Evolutionary conservation across 148 eudicot species (phyloP), one percentile per base, ranked within the genome.

Genomic region (Amaranthus hypochondriacus): DNA sequence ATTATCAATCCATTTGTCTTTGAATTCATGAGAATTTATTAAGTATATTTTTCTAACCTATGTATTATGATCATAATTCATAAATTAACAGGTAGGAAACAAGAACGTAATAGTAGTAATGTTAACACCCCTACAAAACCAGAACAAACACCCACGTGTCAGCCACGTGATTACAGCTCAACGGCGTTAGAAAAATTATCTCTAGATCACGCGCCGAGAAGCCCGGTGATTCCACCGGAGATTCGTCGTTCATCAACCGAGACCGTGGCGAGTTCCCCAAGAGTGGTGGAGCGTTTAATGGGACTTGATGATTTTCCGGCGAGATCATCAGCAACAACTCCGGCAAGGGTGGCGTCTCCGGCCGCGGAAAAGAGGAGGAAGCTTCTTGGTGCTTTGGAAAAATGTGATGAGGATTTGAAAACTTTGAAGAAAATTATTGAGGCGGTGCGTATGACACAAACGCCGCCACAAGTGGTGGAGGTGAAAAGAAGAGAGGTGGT

Each of bases 351-450:
- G 39, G 62, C 69, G 6, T 65, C 28, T 14, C 61, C 78, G 60
- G 78, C 80, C 48, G 78, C 74, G 75, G 87, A 87, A 75, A 86
- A 83, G 84, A 79, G 92, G 75, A 81, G 81, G 81, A 82, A 75
- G 81, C 82, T 91, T 14, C 12, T 89, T 48, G 82, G 84, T 39
- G 97, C 93, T 12, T 70, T 91, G 81, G 90, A 91, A 80, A 91
- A 84, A 63, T 91, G 97, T 48, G 91, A 91, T 62, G 92, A 89
- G 77, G 97, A 91, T 59, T 79, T 91, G 74, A 84, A 85, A 75
- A 74, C 81, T 3, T 86, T 91, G 1, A 86, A 77, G 83, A 82
- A 74, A 71, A 81, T 89, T 48, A 89, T 91, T 28, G 83, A 79
- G 77, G 75, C 86, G 21, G 83, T 85, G 39, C 86, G 85, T 58